Conservation (phyloP, 139 green algal species). For the Chlamydomonas sp. region DNA sequence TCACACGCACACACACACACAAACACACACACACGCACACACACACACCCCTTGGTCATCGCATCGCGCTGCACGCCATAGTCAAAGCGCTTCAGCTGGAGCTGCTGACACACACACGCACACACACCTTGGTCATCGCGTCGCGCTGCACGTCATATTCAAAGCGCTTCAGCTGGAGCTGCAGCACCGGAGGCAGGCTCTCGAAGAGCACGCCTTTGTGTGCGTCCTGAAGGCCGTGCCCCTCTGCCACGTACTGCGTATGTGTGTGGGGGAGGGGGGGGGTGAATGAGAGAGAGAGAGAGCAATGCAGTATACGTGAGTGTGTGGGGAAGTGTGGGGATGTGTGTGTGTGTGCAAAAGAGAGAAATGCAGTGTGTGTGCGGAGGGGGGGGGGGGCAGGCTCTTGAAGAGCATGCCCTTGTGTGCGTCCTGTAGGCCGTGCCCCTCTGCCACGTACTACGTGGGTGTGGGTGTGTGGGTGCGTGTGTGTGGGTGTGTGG, state of each 20-base stretch:
- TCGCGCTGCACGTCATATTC: constrained; percentile 92
- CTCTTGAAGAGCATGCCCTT: constrained; percentile 85
- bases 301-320: not conserved
- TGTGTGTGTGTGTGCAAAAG: not conserved
- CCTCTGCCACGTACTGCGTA: too few species aligned
- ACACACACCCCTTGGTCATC: too few species aligned
- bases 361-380: not conserved
- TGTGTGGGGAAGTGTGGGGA: not conserved
- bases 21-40: too few species aligned
- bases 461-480: too few species aligned
- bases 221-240: constrained; percentile 75
- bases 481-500: too few species aligned
- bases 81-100: constrained; percentile 97
- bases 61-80: constrained; percentile 85
- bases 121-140: constrained; percentile 76
- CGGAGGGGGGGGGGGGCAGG: constrained; percentile 84
- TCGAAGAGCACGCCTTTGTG: constrained; percentile 86
- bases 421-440: constrained; percentile 70
- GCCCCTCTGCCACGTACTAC: too few species aligned
- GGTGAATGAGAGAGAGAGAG: too few species aligned
- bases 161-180: constrained; percentile 97
- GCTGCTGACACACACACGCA: too few species aligned
- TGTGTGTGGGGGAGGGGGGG: too few species aligned
- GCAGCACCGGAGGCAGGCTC: constrained; percentile 78
- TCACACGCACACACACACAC: too few species aligned